Conservation (phyloP, 129 eudicot species). For the Tagetes erecta region DNA sequence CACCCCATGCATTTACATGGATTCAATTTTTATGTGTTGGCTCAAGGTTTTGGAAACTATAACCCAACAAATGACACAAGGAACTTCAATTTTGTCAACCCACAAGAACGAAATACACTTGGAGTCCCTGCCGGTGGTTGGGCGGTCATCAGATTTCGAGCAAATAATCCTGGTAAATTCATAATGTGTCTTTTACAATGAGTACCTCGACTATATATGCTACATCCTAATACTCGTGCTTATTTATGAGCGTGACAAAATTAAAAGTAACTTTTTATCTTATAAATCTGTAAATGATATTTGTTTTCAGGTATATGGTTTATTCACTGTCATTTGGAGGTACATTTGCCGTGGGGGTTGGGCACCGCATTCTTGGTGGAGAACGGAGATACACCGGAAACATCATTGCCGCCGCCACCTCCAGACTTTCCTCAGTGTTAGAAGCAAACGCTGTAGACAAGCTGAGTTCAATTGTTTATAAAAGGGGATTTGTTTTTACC, state of each 20-base stretch:
- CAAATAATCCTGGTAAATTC: constrained; percentile 64
- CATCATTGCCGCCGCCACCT: constrained; percentile 76
- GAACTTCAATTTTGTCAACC: constrained; percentile 54
- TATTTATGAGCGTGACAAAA: no score
- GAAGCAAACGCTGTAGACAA: neutral
- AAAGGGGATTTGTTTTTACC: neutral
- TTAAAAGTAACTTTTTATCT: neutral
- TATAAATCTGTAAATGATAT: neutral
- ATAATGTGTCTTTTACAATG: no score
- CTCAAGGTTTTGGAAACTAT: constrained; percentile 74
- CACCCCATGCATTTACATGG: constrained; percentile 80
- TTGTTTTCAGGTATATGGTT: constrained; percentile 56
- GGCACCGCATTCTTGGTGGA: constrained; percentile 64
- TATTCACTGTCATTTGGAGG: constrained; percentile 79
- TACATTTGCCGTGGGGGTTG: constrained; percentile 74
- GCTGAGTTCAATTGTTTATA: neutral
- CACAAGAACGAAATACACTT: constrained; percentile 63
- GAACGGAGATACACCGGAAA: constrained; percentile 60
- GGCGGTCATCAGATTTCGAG: constrained; percentile 67
- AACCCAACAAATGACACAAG: constrained; percentile 32
- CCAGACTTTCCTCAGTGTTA: constrained; percentile 61
- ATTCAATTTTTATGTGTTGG: constrained; percentile 59
- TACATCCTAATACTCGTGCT: no score
- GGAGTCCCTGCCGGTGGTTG: constrained; percentile 75
- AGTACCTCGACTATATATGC: no score